Evolutionary conservation across 192 early-diverging fungal species (phyloP).

Genomic region (Entomortierella chlamydospora): DNA sequence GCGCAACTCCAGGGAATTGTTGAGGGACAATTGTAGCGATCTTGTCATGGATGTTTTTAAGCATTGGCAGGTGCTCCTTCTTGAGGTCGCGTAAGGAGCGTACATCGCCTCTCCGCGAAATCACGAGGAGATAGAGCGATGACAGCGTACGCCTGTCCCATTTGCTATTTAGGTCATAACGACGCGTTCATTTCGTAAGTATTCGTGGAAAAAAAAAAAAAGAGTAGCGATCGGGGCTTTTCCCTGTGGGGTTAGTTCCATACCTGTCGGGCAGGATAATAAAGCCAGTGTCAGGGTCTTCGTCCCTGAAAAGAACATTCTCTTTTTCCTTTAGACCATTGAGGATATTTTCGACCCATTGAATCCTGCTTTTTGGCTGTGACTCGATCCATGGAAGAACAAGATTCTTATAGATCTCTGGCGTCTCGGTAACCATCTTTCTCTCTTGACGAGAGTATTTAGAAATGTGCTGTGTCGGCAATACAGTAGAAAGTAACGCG

Average conservation of each 20-base stretch:
- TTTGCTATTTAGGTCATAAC: slow-evolving; percentile 57
- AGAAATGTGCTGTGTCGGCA: slow-evolving; percentile 64
- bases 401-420: slow-evolving; percentile 63
- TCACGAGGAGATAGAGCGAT: slow-evolving; percentile 74
- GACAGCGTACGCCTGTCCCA: slow-evolving; percentile 75
- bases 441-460: slow-evolving; percentile 77
- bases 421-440: slow-evolving; percentile 72
- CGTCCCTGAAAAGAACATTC: slow-evolving; percentile 71
- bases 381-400: slow-evolving; percentile 72
- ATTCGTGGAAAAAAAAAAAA: slow-evolving; percentile 3
- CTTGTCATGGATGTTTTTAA: slow-evolving; percentile 71
- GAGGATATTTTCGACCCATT: slow-evolving; percentile 87
- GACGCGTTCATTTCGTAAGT: neutral
- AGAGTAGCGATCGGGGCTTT: neutral
- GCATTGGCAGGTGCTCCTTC: slow-evolving; percentile 66
- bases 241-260: no score
- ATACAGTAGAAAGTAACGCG: neutral
- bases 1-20: slow-evolving; percentile 58
- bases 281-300: slow-evolving; percentile 72
- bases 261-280: slow-evolving; percentile 81
- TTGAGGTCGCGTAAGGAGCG: slow-evolving; percentile 73
- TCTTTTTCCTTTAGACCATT: slow-evolving; percentile 72
- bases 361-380: slow-evolving; percentile 67
- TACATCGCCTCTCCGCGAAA: slow-evolving; percentile 67
- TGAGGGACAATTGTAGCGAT: slow-evolving; percentile 56